These are phyloP conservation scores for Pichia kluyveri DNA, from an alignment of 805 yeast species.

Conservation along the genomic window DNA sequence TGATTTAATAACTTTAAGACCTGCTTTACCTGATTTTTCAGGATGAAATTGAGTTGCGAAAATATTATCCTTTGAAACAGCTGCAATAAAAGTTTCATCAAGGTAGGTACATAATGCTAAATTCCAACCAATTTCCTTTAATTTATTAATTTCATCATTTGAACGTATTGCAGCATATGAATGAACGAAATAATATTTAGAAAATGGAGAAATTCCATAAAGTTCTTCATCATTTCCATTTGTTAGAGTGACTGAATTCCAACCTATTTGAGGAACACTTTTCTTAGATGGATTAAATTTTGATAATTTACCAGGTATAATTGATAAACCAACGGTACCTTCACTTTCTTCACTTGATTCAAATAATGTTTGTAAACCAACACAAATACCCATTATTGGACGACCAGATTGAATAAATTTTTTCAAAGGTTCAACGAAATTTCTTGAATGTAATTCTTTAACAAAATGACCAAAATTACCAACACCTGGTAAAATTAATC, in stretches of 20 bases:
- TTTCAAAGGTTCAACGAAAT: conserved; percentile 56
- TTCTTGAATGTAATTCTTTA: conserved; percentile 49
- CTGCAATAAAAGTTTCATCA: conserved; percentile 72
- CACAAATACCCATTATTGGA: conserved; percentile 95
- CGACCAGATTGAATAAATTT: conserved; percentile 67
- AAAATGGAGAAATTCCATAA: conserved; percentile 55
- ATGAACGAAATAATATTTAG: conserved; percentile 90
- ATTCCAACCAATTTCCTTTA: conserved; percentile 46
- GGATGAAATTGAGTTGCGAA: conserved; percentile 99
- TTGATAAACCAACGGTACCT: conserved; percentile 45
- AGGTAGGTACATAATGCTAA: conserved; percentile 70
- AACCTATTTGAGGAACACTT: conserved; percentile 94
- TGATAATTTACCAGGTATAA: conserved; percentile 42
- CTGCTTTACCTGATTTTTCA: conserved; percentile 93
- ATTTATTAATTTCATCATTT: conserved; percentile 25
- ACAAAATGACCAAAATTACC: conserved; percentile 96
- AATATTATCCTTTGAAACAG: conserved; percentile 64
- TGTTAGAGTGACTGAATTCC: conserved; percentile 45
- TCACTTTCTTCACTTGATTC: conserved; percentile 68
- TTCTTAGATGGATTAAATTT: conserved; percentile 58
- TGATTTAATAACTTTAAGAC: conserved; percentile 63
- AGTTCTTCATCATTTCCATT: conserved; percentile 23
- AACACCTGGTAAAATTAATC: conserved; percentile 86
- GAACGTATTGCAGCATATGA: conserved; percentile 68
- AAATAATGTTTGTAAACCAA: conserved; percentile 86